A percentile compares a stretch with the other conserved stretches of the same genome.
These are phyloP conservation scores for Penicillium sp. DNA, from an alignment of 2,329 filamentous ascomycete species.

Conservation along the genomic window DNA sequence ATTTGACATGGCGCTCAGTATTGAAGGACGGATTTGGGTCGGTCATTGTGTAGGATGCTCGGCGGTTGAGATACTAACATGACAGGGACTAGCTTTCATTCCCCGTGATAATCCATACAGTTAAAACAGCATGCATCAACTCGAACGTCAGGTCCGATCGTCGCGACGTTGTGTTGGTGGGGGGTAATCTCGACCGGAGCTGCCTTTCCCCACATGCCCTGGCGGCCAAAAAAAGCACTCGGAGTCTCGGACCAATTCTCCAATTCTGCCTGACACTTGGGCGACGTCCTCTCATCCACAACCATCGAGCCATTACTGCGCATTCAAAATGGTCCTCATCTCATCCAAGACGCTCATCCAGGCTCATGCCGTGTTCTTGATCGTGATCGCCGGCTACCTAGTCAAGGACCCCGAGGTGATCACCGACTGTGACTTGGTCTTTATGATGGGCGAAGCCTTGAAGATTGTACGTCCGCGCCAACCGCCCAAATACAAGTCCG, in stretches of 20 bases:
- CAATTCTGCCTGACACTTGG: constrained; percentile 5
- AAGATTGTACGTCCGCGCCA: constrained; percentile 58
- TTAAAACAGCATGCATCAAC: background rate
- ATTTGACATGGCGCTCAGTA: constrained; percentile 71
- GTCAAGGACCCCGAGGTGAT: constrained; percentile 68
- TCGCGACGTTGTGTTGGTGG: constrained; percentile 10
- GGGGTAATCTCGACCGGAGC: constrained; percentile 16
- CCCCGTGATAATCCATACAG: background rate
- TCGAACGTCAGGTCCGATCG: constrained; percentile 5
- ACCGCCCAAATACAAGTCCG: background rate
- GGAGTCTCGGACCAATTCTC: constrained; percentile 16
- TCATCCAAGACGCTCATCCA: constrained; percentile 77
- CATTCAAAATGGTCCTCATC: constrained; percentile 67
- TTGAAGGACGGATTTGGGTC: constrained; percentile 30
- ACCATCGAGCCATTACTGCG: background rate
- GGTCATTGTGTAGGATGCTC: constrained; percentile 24
- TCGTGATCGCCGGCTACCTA: constrained; percentile 80
- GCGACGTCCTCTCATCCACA: background rate
- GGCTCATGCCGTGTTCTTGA: constrained; percentile 75
- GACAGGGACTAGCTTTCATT: background rate
- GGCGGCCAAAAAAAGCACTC: constrained; percentile 8
- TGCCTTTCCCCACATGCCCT: constrained; percentile 25
- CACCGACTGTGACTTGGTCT: constrained; percentile 75
- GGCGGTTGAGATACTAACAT: background rate
- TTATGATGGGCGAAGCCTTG: constrained; percentile 77